Conservation (phyloP, 805 yeast species). For the Yamadazyma paraphyllophila region DNA sequence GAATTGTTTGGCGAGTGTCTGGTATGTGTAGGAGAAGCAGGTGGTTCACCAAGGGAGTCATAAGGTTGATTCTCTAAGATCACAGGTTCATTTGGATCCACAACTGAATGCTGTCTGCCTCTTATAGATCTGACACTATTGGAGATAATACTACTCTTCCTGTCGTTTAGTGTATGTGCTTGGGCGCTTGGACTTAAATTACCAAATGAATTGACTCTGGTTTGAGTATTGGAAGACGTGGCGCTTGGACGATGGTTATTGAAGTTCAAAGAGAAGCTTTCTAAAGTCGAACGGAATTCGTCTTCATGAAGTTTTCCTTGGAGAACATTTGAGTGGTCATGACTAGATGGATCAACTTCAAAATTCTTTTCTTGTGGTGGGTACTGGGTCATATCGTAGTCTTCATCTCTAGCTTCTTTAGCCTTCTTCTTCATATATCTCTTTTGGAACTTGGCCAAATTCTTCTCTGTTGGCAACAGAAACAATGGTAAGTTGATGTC, state of each 20-base stretch:
- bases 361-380: background rate
- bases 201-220: constrained; percentile 3
- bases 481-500: constrained; percentile 44
- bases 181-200: constrained; percentile 7
- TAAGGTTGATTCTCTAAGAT: constrained; percentile 17
- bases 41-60: constrained; percentile 4
- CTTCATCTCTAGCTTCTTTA: background rate
- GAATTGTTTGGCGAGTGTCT: background rate
- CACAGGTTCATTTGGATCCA: constrained; percentile 19
- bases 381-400: background rate
- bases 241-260: constrained; percentile 2
- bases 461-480: constrained; percentile 40
- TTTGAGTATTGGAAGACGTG: constrained; percentile 5
- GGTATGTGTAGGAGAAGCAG: constrained; percentile 6
- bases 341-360: constrained; percentile 11
- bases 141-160: constrained; percentile 14
- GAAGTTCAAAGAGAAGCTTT: constrained; percentile 29
- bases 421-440: constrained; percentile 16
- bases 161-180: background rate
- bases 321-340: constrained; percentile 40
- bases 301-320: constrained; percentile 26
- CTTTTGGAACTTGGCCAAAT: constrained; percentile 21
- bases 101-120: constrained; percentile 18
- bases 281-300: constrained; percentile 29
- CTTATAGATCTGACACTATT: constrained; percentile 12